These are phyloP conservation scores for Kluyveromyces aestuarii DNA, from an alignment of 805 yeast genomes.

Conservation along the genomic window DNA sequence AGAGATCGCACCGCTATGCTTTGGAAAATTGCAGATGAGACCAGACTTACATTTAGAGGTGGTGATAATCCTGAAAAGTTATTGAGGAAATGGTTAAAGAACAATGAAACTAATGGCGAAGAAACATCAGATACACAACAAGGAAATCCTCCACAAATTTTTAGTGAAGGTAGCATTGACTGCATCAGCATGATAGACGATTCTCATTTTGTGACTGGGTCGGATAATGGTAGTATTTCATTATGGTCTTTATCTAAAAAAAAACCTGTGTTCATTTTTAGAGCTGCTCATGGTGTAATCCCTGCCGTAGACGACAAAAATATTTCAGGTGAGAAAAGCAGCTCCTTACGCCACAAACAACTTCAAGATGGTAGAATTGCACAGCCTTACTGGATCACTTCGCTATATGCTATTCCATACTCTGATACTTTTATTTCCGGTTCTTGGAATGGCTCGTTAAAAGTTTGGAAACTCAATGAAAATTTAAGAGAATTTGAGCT, in stretches of 20 bases:
- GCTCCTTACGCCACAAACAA: constrained; percentile 33
- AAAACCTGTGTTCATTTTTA: constrained; percentile 64
- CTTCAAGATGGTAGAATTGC: constrained; percentile 44
- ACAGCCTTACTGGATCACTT: constrained; percentile 81
- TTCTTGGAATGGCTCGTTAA: constrained; percentile 73
- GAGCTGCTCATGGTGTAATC: constrained; percentile 70
- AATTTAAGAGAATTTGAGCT: constrained; percentile 51
- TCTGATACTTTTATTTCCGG: constrained; percentile 81
- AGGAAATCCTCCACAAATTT: constrained; percentile 32
- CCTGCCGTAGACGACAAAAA: constrained; percentile 41
- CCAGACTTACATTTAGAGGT: constrained; percentile 87
- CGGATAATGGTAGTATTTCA: constrained; percentile 86
- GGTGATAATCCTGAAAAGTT: constrained; percentile 53
- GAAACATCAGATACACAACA: constrained; percentile 22
- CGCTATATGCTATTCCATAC: constrained; percentile 74
- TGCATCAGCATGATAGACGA: constrained; percentile 88
- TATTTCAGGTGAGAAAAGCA: constrained; percentile 43
- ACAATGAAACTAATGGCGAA: constrained; percentile 24
- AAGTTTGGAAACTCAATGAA: constrained; percentile 68
- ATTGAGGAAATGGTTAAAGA: constrained; percentile 30
- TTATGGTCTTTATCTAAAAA: constrained; percentile 88
- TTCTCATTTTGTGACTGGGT: constrained; percentile 86
- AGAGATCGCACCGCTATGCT: constrained; percentile 91
- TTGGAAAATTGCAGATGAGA: constrained; percentile 96
- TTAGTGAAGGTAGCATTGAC: constrained; percentile 82